phyloP scores from a whole-genome alignment of 306 rosid species.

The Vicia faba region DNA sequence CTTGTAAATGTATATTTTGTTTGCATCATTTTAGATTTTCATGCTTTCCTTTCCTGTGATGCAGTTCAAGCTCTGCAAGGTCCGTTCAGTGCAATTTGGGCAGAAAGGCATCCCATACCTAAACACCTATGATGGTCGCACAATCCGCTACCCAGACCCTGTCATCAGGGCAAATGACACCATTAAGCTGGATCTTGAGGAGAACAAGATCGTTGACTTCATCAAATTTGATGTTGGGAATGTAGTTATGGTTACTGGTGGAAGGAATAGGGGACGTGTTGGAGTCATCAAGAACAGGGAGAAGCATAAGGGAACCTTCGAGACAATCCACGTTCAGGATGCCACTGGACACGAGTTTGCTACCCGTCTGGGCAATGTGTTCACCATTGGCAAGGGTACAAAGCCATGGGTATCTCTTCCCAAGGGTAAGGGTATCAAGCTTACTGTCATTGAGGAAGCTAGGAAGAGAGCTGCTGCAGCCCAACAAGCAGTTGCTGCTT shows the following conservation, averaged over 20 bases:
- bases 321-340: slow-evolving; percentile 25
- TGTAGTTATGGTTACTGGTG: slow-evolving; percentile 82
- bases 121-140: slow-evolving; percentile 83
- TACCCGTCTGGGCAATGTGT: slow-evolving; percentile 71
- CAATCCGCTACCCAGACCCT: slow-evolving; percentile 90
- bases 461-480: slow-evolving; percentile 64
- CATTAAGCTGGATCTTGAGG: slow-evolving; percentile 71
- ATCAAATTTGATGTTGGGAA: slow-evolving; percentile 79
- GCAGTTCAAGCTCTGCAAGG: slow-evolving; percentile 83
- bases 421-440: slow-evolving; percentile 85
- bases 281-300: slow-evolving; percentile 17
- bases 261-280: slow-evolving; percentile 63
- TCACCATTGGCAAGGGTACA: slow-evolving; percentile 70
- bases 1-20: background rate
- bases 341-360: slow-evolving; percentile 73
- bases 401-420: slow-evolving; percentile 73
- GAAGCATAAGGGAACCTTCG: background rate
- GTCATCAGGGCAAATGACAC: slow-evolving; percentile 81
- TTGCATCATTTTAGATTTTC: background rate
- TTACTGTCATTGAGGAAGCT: slow-evolving; percentile 76
- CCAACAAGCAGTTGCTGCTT: slow-evolving; percentile 61
- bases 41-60: background rate
- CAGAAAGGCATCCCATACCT: slow-evolving; percentile 77
- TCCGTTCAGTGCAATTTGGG: slow-evolving; percentile 81
- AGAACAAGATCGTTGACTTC: slow-evolving; percentile 65